These are phyloP conservation scores for Mrakiaceae sp. DNA, from an alignment of 1,284 basidiomycete genomes.

Conservation along the genomic window DNA sequence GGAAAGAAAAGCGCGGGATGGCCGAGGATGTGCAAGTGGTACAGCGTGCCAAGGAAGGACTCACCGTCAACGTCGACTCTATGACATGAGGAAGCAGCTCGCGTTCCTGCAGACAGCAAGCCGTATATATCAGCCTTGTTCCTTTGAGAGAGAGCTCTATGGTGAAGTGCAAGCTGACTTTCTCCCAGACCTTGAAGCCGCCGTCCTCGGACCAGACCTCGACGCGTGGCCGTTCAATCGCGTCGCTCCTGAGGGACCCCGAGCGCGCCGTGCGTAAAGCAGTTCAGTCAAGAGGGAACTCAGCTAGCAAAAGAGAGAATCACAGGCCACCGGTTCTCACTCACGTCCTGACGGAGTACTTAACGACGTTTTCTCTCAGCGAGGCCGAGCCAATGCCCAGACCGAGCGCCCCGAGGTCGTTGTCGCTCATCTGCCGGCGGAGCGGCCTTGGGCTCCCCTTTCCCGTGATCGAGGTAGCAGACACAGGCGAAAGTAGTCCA, in stretches of 20 bases:
- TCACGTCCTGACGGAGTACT: conserved; percentile 1
- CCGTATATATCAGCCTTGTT: too few species aligned
- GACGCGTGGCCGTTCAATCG: not conserved
- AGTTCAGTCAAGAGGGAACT: not conserved
- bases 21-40: not conserved
- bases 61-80: not conserved
- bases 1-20: not conserved
- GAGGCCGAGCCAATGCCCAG: too few species aligned
- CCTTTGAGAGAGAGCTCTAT: not conserved
- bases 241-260: not conserved
- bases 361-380: not conserved
- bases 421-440: not conserved
- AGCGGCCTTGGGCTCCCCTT: not conserved
- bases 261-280: too few species aligned
- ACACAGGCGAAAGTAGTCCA: not conserved
- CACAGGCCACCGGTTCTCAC: not conserved
- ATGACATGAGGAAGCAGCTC: not conserved
- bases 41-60: not conserved
- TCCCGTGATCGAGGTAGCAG: not conserved
- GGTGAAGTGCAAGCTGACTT: not conserved
- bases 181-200: not conserved
- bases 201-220: not conserved
- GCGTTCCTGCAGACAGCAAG: not conserved
- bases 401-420: not conserved
- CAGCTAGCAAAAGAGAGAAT: not conserved